Percentiles rank a stretch among this genome's conserved stretches.
phyloP scores from a whole-genome alignment of 2,329 filamentous ascomycete genomes.

The Ambrosiella xylebori region DNA sequence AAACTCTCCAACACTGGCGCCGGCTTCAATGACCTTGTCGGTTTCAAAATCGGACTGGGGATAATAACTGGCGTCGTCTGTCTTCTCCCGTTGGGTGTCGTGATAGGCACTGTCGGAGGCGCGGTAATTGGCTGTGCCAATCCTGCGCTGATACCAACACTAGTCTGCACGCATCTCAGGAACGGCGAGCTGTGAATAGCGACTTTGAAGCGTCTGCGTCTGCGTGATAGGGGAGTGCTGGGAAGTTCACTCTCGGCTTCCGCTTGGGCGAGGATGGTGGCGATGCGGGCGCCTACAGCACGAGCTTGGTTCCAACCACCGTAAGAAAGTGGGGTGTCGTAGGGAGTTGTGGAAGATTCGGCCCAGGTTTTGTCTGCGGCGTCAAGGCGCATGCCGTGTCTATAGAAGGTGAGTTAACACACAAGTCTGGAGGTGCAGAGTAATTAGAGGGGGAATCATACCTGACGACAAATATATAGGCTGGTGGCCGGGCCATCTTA shows the following conservation, averaged over 20 bases:
- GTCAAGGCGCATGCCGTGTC: constrained; percentile 87
- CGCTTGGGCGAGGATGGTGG: constrained; percentile 44
- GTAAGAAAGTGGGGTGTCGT: constrained; percentile 89
- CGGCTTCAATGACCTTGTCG: constrained; percentile 5
- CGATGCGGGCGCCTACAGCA: constrained; percentile 67
- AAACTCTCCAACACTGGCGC: not conserved
- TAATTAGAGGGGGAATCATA: constrained; percentile 14
- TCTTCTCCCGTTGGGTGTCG: not conserved
- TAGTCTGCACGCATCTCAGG: constrained; percentile 56
- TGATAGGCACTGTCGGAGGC: constrained; percentile 14
- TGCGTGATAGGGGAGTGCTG: constrained; percentile 10
- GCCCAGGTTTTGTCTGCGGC: constrained; percentile 93
- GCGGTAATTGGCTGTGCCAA: constrained; percentile 40
- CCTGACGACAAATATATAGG: constrained; percentile 29
- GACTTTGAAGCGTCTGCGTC: constrained; percentile 51
- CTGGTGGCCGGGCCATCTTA: constrained; percentile 25
- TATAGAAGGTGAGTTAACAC: constrained; percentile 17
- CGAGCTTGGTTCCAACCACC: constrained; percentile 82
- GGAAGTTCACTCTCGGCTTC: constrained; percentile 27
- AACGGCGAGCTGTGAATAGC: constrained; percentile 91
- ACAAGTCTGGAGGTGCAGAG: not conserved
- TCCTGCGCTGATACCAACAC: constrained; percentile 45
- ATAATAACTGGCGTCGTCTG: constrained; percentile 7
- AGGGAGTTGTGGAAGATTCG: constrained; percentile 77
- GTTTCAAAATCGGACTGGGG: constrained; percentile 13